Base-by-base conservation (phyloP, 2,329 filamentous ascomycete genomes). In the Cordyceps cateniannulata region DNA sequence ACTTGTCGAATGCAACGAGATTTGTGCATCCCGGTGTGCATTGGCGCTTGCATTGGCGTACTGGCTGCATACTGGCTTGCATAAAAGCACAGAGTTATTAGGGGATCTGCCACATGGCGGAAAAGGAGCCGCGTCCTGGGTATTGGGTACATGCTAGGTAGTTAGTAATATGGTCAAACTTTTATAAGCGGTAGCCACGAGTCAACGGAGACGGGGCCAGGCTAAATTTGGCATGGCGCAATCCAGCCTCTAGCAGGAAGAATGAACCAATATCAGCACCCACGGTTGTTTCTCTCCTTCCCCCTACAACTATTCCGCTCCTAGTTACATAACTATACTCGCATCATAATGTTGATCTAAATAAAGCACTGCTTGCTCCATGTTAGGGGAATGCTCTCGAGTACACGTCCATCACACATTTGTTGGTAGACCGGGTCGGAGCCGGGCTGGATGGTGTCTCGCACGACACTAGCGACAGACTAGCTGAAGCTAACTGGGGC, bases 161-260 rank as follows among this genome's bases (percentile, higher is more conserved):
- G n/a, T 35, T 53, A 16, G 10, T 24, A 18, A 24, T 32, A 40
- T 29, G 32, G 22, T 6, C 24, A 29, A 47, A 25, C 10, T 45
- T 20, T 45, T 3, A n/a, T n/a, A n/a, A n/a, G n/a, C n/a, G n/a
- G n/a, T 14, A 24, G 40, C 48, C 27, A 59, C 48, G 49, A 59
- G 40, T 53, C 57, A 53, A 59, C 49, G 38, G 49, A 38, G 48
- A 59, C 48, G 50, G n/a, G 14, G 48, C 18, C 48, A 59, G 47
- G 48, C 56, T 52, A 52, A 35, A 52, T 52, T 52, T 52, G 56
- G 56, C 27, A 38, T 52, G 35, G 38, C 12, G 24, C 48, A 52
- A 45, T 45, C 57, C 57, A 32, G 35, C 45, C 16, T 40, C n/a
- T 25, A 55, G 25, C n/a, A 42, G 22, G 32, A 16, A 22, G 14